Percentiles rank a stretch among this genome's conserved stretches.
phyloP scores from a whole-genome alignment of 495 filamentous ascomycete species.

The Hypoxylon crocopeplum region DNA sequence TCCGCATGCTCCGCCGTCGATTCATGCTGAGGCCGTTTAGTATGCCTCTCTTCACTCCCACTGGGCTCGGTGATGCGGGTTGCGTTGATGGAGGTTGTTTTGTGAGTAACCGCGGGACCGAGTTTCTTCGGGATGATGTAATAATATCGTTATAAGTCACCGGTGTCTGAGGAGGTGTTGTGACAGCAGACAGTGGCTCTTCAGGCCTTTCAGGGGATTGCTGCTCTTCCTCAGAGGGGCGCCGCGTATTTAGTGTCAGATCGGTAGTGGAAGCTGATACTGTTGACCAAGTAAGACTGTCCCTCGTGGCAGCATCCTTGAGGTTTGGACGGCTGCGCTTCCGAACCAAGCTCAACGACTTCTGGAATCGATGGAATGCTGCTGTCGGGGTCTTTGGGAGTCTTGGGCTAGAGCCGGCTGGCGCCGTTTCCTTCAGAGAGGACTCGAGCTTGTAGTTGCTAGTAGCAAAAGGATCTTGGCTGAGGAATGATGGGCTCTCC shows the following conservation, averaged over 20 bases:
- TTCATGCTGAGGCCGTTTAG: slow-evolving; percentile 49
- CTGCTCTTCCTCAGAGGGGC: slow-evolving; percentile 14
- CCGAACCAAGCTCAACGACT: slow-evolving; percentile 53
- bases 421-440: slow-evolving; percentile 14
- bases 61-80: slow-evolving; percentile 36
- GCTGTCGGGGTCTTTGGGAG: slow-evolving; percentile 48
- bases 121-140: slow-evolving; percentile 44
- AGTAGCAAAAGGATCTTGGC: slow-evolving; percentile 54
- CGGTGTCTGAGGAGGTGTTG: slow-evolving; percentile 41
- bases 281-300: slow-evolving; percentile 23
- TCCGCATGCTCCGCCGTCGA: slow-evolving; percentile 46
- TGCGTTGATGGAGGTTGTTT: slow-evolving; percentile 31
- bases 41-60: slow-evolving; percentile 44
- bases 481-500: slow-evolving; percentile 51
- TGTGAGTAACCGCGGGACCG: slow-evolving; percentile 35
- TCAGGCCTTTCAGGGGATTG: slow-evolving; percentile 18
- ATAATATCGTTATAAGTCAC: slow-evolving; percentile 51
- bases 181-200: slow-evolving; percentile 16
- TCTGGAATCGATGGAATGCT: slow-evolving; percentile 51
- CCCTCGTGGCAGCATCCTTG: slow-evolving; percentile 33
- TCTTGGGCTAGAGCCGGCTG: slow-evolving; percentile 23
- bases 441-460: slow-evolving; percentile 46
- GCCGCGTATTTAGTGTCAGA: slow-evolving; percentile 23
- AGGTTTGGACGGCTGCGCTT: slow-evolving; percentile 55
- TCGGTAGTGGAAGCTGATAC: slow-evolving; percentile 30